phyloP scores from a whole-genome alignment of 495 filamentous ascomycete species.

The Alectoria sarmentosa region DNA sequence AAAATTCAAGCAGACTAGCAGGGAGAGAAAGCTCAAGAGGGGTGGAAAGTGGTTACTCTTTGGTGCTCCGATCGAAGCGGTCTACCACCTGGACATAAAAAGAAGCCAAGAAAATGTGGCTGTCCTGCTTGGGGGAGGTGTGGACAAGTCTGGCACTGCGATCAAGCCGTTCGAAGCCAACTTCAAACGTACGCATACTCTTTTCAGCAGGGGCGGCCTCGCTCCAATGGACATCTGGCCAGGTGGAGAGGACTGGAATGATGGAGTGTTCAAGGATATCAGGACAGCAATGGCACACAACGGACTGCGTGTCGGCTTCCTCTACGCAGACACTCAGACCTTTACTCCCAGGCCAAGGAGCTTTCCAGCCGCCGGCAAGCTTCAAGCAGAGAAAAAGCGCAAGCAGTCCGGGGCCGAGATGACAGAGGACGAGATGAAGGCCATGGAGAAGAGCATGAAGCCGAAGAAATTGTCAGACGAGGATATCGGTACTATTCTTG shows the following conservation, averaged over 20 bases:
- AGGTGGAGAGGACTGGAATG: slow-evolving; percentile 13
- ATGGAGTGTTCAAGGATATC: slow-evolving; percentile 7
- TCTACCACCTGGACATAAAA: slow-evolving; percentile 1
- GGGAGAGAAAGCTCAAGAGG: background rate
- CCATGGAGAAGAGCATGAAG: slow-evolving; percentile 3
- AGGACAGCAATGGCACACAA: slow-evolving; percentile 17
- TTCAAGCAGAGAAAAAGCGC: slow-evolving; percentile 1
- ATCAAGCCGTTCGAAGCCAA: background rate
- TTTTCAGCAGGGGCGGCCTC: slow-evolving; percentile 12
- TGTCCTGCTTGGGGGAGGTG: slow-evolving; percentile 9
- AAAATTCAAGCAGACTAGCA: slow-evolving; percentile 3
- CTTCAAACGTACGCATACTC: slow-evolving; percentile 6
- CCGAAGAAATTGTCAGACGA: slow-evolving; percentile 2
- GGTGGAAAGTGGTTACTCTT: slow-evolving; percentile 16
- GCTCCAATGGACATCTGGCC: slow-evolving; percentile 16
- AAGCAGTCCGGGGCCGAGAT: slow-evolving; percentile 1
- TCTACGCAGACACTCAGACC: background rate
- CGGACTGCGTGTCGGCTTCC: slow-evolving; percentile 7
- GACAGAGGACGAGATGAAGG: slow-evolving; percentile 9
- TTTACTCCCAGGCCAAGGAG: background rate
- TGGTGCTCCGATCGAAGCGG: slow-evolving; percentile 17
- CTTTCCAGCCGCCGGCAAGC: background rate
- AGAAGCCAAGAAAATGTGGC: background rate
- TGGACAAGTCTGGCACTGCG: background rate
- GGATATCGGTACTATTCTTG: slow-evolving; percentile 5